Evolutionary conservation across 2,329 filamentous ascomycete genomes (phyloP).

Genomic region (Akanthomyces dipterigenus): DNA sequence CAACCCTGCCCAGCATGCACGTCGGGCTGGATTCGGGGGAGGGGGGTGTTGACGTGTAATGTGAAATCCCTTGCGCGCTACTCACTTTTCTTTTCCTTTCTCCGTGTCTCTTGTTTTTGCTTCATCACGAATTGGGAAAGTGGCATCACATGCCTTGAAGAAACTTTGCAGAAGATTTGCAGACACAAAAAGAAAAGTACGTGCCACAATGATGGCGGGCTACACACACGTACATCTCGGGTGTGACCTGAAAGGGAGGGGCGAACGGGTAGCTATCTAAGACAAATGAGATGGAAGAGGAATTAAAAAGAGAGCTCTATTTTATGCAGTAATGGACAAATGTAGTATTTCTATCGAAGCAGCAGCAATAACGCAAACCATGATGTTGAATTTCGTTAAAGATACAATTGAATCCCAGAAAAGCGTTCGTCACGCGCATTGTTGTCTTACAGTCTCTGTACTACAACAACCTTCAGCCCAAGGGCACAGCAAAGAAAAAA

Average conservation of each 20-base stretch:
- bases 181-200: not conserved
- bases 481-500: not conserved
- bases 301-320: not conserved
- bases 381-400: not conserved
- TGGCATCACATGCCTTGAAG: not conserved
- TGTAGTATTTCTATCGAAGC: slow-evolving; percentile 4
- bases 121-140: not conserved
- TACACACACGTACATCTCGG: not conserved
- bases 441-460: not conserved
- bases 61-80: too few relatives aligned
- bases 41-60: too few relatives aligned
- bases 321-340: not conserved
- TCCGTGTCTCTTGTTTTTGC: too few relatives aligned
- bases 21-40: not conserved
- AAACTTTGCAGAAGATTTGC: too few relatives aligned
- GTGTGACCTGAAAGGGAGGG: not conserved
- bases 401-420: not conserved
- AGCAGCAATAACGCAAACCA: not conserved
- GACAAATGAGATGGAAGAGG: not conserved
- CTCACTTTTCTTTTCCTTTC: too few relatives aligned
- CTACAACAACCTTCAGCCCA: not conserved
- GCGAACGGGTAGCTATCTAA: not conserved
- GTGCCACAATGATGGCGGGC: not conserved
- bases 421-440: not conserved
- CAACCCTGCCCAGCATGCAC: not conserved